Base-by-base conservation (phyloP, 352 stramenopile genomes). In the Phytophthora syringae region DNA sequence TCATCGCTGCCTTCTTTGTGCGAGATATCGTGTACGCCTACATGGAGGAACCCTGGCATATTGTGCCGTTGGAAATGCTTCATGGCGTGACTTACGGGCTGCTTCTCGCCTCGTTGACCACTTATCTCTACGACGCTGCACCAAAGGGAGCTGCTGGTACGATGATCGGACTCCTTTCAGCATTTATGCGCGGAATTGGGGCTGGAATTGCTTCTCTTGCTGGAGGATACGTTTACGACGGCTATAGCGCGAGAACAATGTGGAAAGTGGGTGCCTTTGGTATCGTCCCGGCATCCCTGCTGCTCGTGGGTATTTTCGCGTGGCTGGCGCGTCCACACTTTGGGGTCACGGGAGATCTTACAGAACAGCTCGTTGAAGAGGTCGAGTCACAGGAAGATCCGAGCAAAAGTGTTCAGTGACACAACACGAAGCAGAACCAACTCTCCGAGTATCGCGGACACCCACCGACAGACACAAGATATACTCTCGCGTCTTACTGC, bases 131-230 rank as follows among this genome's bases (percentile, higher is more conserved):
- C 53, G 50, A 54, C 15, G 52, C 65, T 0, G 63, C 77, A 7
- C 80, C 77, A 1, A 62, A 63, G 20, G 77, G 76, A n/a, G 61
- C 56, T 1, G 75, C 80, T 62, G 75, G 77, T 21, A 86, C 74
- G 13, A 79, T 90, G 49, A 84, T 90, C 55, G 81, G 81, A 0
- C 42, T 90, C 25, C 65, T 86, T 3, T 85, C 79, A 44, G 76
- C 81, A 0, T 74, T 90, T 18, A 72, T 84, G 43, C 78, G 74
- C 43, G 81, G 81, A 0, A 56, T 87, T 10, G 81, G 79, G 1
- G 64, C 79, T 42, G 79, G 74, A 6, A 68, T 67, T n/a, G 78
- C 76, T 3, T 86, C 77, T 13, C 69, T 88, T 13, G 56, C 79
- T 21, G 81, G 77, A 2, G 81, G 81, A 13, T 76, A 82, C 50